These are phyloP conservation scores for Aspergillus novoparasiticus DNA, from an alignment of 2,329 filamentous ascomycete species.

Conservation along the genomic window DNA sequence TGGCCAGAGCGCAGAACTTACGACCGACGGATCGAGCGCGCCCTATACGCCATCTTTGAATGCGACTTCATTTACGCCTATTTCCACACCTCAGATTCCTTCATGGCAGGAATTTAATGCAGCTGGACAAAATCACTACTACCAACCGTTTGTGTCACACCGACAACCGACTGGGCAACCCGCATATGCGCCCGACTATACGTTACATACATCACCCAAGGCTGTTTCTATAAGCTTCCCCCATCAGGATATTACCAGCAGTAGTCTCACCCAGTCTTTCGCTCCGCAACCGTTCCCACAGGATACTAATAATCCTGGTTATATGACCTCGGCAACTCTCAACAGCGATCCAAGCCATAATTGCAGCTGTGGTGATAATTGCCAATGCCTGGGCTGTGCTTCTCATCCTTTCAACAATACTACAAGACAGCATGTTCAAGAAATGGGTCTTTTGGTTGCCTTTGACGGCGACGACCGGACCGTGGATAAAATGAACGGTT, in stretches of 20 bases:
- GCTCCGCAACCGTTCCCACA: conserved; percentile 18
- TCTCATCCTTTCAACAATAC: conserved; percentile 51
- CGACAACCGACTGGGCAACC: conserved; percentile 11
- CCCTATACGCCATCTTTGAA: conserved; percentile 17
- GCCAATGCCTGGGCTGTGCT: conserved; percentile 50
- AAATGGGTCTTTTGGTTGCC: conserved; percentile 48
- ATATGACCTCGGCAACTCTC: conserved; percentile 12
- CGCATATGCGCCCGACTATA: conserved; percentile 21
- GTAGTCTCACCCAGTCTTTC: conserved; percentile 20
- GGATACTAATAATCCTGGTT: conserved; percentile 9
- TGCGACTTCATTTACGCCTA: conserved; percentile 19
- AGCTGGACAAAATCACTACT: conserved; percentile 16
- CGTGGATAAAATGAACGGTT: conserved; percentile 23
- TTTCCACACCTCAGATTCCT: conserved; percentile 18
- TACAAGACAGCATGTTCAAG: conserved; percentile 48
- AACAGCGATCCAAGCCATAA: conserved; percentile 31
- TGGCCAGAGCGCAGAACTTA: background rate
- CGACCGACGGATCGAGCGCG: background rate
- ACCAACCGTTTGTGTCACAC: conserved; percentile 21
- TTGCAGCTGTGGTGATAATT: conserved; percentile 48
- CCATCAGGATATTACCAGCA: conserved; percentile 16
- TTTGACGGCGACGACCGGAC: conserved; percentile 33
- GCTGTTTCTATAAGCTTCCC: conserved; percentile 17
- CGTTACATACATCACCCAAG: conserved; percentile 15
- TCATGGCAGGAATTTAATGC: conserved; percentile 26